Conservation (phyloP, 768 basidiomycete species). For the Suillus clintonianus region DNA sequence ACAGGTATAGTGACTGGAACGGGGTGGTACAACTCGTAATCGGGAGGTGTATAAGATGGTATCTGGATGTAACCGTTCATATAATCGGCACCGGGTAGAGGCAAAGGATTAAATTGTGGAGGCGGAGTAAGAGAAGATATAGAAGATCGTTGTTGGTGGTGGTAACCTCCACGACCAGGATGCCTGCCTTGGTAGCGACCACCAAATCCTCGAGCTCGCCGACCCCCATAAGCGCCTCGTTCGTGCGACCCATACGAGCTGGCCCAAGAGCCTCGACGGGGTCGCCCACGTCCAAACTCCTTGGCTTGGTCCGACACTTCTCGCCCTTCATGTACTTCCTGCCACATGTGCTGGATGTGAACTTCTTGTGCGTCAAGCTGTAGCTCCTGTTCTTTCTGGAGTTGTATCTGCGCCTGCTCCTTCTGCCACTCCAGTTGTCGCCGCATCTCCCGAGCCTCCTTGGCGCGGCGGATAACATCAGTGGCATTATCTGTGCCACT, state of each 20-base stretch:
- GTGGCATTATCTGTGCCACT: conserved; percentile 39
- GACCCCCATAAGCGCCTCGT: conserved; percentile 29
- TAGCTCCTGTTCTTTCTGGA: conserved; percentile 16
- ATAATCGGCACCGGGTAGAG: conserved; percentile 25
- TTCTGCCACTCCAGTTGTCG: conserved; percentile 16
- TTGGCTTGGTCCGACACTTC: conserved; percentile 24
- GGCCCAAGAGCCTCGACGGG: conserved; percentile 35
- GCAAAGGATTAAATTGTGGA: conserved; percentile 31
- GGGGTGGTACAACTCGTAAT: conserved; percentile 29
- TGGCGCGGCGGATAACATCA: conserved; percentile 28
- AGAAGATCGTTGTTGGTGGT: conserved; percentile 34
- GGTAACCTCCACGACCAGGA: conserved; percentile 35
- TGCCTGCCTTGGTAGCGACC: conserved; percentile 41
- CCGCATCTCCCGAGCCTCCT: conserved; percentile 27
- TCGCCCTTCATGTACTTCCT: conserved; percentile 24
- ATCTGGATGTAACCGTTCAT: conserved; percentile 29
- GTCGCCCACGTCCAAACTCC: conserved; percentile 22
- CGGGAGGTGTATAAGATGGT: conserved; percentile 30
- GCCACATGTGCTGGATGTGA: conserved; percentile 20
- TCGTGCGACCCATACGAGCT: conserved; percentile 25
- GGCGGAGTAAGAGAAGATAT: conserved; percentile 32
- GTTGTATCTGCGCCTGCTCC: conserved; percentile 12
- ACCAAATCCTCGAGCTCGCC: conserved; percentile 39
- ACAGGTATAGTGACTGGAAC: conserved; percentile 24
- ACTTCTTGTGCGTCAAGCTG: conserved; percentile 8